Conservation (phyloP, 1,284 basidiomycete species). For the Cutaneotrichosporon dermatis region DNA sequence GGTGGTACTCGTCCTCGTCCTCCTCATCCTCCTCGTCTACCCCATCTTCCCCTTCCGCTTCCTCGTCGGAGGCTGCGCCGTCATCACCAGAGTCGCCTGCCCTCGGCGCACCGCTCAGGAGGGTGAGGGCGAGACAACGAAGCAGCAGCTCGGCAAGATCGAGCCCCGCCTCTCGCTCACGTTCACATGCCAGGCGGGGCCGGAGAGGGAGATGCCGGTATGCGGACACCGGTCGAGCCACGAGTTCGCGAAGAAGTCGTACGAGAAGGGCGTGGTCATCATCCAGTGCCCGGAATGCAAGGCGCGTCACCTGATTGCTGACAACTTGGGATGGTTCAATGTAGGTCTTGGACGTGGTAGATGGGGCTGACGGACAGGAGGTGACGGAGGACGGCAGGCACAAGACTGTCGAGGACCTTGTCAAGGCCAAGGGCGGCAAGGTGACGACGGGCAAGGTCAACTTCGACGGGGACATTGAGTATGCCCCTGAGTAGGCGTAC, state of each 20-base stretch:
- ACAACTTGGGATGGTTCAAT: constrained; percentile 85
- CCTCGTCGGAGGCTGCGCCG: constrained; percentile 1
- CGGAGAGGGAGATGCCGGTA: constrained; percentile 39
- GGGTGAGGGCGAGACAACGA: background rate
- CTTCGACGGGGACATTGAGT: constrained; percentile 52
- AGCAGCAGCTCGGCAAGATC: constrained; percentile 29
- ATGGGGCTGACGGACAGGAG: constrained; percentile 26
- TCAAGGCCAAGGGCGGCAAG: constrained; percentile 69
- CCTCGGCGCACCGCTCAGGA: constrained; percentile 6
- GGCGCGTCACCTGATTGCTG: constrained; percentile 81
- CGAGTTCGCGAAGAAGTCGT: constrained; percentile 77
- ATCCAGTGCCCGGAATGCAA: constrained; percentile 88
- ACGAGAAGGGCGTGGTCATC: constrained; percentile 83
- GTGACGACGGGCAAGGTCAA: constrained; percentile 60
- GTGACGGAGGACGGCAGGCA: constrained; percentile 64
- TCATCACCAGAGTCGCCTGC: background rate
- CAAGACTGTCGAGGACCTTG: constrained; percentile 73
- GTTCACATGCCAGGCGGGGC: constrained; percentile 76
- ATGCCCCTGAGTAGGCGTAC: constrained; percentile 12
- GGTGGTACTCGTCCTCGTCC: constrained; percentile 5
- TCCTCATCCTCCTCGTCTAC: background rate
- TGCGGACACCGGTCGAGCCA: constrained; percentile 83
- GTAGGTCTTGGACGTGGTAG: constrained; percentile 18
- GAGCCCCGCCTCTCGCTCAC: constrained; percentile 55
- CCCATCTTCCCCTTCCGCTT: too few species aligned